Conservation (phyloP, 2,329 filamentous ascomycete species). For the Sporothrix sp. region DNA sequence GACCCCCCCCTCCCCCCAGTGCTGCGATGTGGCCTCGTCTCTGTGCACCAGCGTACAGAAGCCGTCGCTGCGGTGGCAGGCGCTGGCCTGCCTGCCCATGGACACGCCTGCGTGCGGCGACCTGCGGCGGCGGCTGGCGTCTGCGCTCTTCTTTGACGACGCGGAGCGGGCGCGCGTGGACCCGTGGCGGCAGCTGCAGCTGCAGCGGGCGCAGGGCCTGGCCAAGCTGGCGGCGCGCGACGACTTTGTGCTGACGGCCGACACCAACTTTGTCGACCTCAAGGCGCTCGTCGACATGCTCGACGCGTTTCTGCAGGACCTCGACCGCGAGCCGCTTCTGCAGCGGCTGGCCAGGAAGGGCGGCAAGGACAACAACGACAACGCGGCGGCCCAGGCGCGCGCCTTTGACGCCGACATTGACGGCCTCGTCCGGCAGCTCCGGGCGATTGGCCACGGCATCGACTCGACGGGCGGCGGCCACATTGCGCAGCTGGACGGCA, state of each 20-base stretch:
- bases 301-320: constrained; percentile 62
- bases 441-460: constrained; percentile 51
- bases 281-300: constrained; percentile 57
- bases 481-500: constrained; percentile 64
- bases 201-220: constrained; percentile 34
- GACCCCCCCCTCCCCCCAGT: constrained; percentile 29
- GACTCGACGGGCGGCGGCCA: constrained; percentile 64
- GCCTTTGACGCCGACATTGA: constrained; percentile 66
- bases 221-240: constrained; percentile 27
- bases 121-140: constrained; percentile 56
- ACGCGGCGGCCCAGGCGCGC: constrained; percentile 16
- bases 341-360: background rate
- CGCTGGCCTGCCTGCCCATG: constrained; percentile 50
- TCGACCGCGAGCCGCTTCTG: constrained; percentile 16
- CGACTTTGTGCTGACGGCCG: constrained; percentile 39
- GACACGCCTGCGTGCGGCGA: constrained; percentile 42
- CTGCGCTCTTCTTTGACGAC: constrained; percentile 51
- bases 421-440: constrained; percentile 49
- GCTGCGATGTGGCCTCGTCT: constrained; percentile 36
- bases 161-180: constrained; percentile 30
- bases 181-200: constrained; percentile 28
- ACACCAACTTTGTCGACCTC: constrained; percentile 61
- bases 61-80: constrained; percentile 43
- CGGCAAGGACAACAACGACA: constrained; percentile 17
- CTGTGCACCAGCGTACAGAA: constrained; percentile 39